Percentiles rank a stretch among this genome's conserved stretches.
Conservation (phyloP, 2,329 filamentous ascomycete genomes). For the Colletotrichum siamense region DNA sequence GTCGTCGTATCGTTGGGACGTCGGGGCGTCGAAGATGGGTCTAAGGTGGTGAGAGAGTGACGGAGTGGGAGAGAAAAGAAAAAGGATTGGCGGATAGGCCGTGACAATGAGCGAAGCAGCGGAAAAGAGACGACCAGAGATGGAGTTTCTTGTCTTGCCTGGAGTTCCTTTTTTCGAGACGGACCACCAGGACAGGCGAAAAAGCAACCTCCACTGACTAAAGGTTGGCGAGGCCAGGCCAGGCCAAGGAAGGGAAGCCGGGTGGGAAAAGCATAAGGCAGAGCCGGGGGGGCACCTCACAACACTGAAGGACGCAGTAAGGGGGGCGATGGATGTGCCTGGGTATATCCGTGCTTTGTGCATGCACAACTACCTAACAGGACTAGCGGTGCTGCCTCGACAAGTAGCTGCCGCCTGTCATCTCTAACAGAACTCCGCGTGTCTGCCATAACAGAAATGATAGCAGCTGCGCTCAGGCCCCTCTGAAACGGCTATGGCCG, state of each 20-base stretch:
- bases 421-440: neutral
- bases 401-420: neutral
- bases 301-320: neutral
- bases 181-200: neutral
- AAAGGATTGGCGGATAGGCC: slow-evolving; percentile 12
- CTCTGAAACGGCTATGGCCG: neutral
- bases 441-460: neutral
- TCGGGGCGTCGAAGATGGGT: neutral
- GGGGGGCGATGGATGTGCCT: neutral
- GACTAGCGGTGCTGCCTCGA: neutral
- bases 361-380: neutral
- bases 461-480: neutral
- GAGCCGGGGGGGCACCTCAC: neutral
- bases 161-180: slow-evolving; percentile 15
- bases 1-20: slow-evolving; percentile 14
- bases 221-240: neutral
- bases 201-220: neutral
- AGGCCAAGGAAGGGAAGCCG: neutral
- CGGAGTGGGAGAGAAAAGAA: neutral
- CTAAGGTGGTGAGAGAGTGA: neutral
- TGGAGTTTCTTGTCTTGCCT: slow-evolving; percentile 3
- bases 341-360: slow-evolving; percentile 5
- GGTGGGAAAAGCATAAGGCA: neutral
- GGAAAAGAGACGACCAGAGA: neutral
- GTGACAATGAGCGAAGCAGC: slow-evolving; percentile 10